Evolutionary conservation across 1,139 yeast species (phyloP).

Genomic region (Yamadazyma trypodendri): DNA sequence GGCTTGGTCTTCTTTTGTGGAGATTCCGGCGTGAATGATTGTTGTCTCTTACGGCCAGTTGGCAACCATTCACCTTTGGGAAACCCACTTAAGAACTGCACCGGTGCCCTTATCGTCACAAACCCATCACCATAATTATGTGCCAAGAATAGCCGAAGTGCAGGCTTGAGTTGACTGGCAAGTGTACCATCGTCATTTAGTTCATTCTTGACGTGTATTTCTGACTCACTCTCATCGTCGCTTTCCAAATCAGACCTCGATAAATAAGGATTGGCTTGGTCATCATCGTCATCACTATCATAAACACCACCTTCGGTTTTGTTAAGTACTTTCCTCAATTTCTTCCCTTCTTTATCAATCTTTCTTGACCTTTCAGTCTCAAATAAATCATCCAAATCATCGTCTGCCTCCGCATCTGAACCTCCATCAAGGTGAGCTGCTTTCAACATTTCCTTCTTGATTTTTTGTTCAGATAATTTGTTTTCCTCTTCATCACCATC

Average conservation of each 20-base stretch:
- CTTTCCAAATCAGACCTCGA: slow-evolving; percentile 71
- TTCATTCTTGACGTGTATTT: slow-evolving; percentile 42
- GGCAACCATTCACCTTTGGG: slow-evolving; percentile 89
- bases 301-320: slow-evolving; percentile 89
- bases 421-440: slow-evolving; percentile 74
- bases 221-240: slow-evolving; percentile 42
- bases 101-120: slow-evolving; percentile 65
- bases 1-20: slow-evolving; percentile 37
- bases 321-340: slow-evolving; percentile 77
- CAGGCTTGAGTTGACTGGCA: slow-evolving; percentile 12
- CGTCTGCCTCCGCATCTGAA: slow-evolving; percentile 52
- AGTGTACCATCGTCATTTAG: slow-evolving; percentile 30
- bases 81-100: slow-evolving; percentile 59
- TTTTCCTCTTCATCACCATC: slow-evolving; percentile 97
- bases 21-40: slow-evolving; percentile 21
- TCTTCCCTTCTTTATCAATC: slow-evolving; percentile 89
- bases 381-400: slow-evolving; percentile 63
- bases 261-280: slow-evolving; percentile 70
- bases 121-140: slow-evolving; percentile 60
- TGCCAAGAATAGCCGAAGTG: slow-evolving; percentile 40
- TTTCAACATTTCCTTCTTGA: slow-evolving; percentile 85
- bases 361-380: slow-evolving; percentile 63
- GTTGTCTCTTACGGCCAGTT: slow-evolving; percentile 42
- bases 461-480: slow-evolving; percentile 81
- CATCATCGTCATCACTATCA: slow-evolving; percentile 76